Conservation (phyloP, 2,329 filamentous ascomycete species). For the Bipolaris gigantea region DNA sequence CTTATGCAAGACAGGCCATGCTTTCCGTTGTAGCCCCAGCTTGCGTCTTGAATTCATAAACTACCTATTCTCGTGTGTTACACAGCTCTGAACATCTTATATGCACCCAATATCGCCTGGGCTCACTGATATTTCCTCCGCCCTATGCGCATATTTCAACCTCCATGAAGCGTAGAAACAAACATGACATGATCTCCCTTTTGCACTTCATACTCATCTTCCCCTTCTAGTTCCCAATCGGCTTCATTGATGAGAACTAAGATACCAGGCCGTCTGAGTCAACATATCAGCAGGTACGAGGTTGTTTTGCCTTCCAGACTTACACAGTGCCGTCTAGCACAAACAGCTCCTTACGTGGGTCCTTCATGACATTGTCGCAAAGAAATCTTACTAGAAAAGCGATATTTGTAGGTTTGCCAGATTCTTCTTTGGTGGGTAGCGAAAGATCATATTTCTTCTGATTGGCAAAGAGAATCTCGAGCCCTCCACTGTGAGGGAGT, state of each 20-base stretch:
- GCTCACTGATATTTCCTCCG: neutral
- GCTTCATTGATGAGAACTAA: constrained; percentile 96
- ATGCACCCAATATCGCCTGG: too few species aligned
- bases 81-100: too few species aligned
- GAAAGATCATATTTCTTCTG: constrained; percentile 71
- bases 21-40: neutral
- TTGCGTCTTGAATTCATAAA: neutral
- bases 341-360: constrained; percentile 82
- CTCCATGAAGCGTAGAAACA: constrained; percentile 93
- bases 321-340: constrained; percentile 87
- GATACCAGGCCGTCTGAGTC: constrained; percentile 83
- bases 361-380: constrained; percentile 80
- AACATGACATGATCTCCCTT: constrained; percentile 86
- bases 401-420: constrained; percentile 67
- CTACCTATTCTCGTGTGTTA: neutral
- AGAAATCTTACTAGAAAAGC: constrained; percentile 77
- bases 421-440: constrained; percentile 64
- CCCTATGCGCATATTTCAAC: constrained; percentile 51
- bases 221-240: constrained; percentile 97
- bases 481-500: constrained; percentile 65
- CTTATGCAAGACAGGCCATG: neutral
- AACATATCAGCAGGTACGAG: constrained; percentile 18
- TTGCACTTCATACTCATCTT: constrained; percentile 85
- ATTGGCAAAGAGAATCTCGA: constrained; percentile 92
- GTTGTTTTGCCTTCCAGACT: constrained; percentile 37